Evolutionary conservation across 2,329 filamentous ascomycete species (phyloP), one percentile per base, ranked within the genome.

Genomic region (Dactylellina haptotyla): DNA sequence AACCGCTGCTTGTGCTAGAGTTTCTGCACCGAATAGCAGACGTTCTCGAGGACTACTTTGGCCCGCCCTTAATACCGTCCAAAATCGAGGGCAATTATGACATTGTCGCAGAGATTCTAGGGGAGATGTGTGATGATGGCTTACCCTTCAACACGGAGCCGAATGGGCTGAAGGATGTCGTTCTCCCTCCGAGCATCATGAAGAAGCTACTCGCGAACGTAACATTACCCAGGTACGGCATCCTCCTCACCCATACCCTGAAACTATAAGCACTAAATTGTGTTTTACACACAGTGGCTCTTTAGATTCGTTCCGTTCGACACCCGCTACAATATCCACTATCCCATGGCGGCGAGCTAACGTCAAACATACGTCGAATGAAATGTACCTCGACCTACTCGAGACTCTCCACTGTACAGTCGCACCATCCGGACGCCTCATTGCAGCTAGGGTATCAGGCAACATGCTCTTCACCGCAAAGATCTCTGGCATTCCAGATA

Each of bases 61-160:
- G 94, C 69, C 89, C 92, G 48, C 95, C 95, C 12, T 83, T 99
- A 53, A 84, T 97, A 66, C 89, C 93, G 18, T 87, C 86, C 79
- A 97, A 95, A 83, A 90, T 99, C 76, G 93, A 97, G 81, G 86
- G 85, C 77, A 93, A 88, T 81, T 98, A 98, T 82, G 92, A 98
- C 87, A 89, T 98, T 26, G 90, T 96, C 32, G 93, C 93, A 16
- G 95, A 99, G 82, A 83, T 99, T 25, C 85, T 98, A 70, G 92
- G 89, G 75, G 95, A 99, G 82, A 96, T 99, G 90, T 97, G 95
- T 80, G 95, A 99, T 84, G 92, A 89, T 41, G 95, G 95, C 14
- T 86, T 89, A n/a, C 86, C 97, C 34, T 90, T 87, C 79, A 96
- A 92, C 65, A 97, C 94, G 0, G 95, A 99, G 81, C 90, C 91